These are phyloP conservation scores for Tylopilus balloui DNA, from an alignment of 768 basidiomycete genomes.

Conservation along the genomic window DNA sequence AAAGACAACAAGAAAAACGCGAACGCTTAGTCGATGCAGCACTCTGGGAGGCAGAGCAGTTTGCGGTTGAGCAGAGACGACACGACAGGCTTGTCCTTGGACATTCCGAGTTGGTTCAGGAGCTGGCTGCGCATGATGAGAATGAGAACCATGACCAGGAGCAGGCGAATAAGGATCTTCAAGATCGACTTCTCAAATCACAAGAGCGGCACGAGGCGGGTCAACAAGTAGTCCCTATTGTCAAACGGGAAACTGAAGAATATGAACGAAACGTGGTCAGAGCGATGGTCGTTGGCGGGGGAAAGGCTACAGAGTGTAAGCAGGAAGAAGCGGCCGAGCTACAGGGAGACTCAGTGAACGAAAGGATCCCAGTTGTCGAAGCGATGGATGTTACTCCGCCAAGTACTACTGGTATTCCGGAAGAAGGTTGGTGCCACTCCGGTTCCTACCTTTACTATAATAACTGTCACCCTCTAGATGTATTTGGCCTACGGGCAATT, in stretches of 20 bases:
- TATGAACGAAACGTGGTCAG: not conserved
- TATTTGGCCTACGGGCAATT: conserved; percentile 48
- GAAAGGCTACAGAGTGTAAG: not conserved
- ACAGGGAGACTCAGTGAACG: not conserved
- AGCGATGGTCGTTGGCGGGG: not conserved
- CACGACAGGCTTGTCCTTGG: conserved; percentile 22
- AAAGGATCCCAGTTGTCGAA: not conserved
- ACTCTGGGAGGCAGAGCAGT: conserved; percentile 32
- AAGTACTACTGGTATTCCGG: not conserved
- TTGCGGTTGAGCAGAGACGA: conserved; percentile 25
- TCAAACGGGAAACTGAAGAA: conserved; percentile 1
- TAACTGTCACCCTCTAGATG: conserved; percentile 40
- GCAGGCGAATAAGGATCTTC: conserved; percentile 10
- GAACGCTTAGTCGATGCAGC: conserved; percentile 34
- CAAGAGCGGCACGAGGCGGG: not conserved
- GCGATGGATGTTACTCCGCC: conserved; percentile 3
- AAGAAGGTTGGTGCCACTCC: conserved; percentile 24
- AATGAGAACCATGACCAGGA: conserved; percentile 23
- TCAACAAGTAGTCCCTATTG: not conserved
- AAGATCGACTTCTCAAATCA: not conserved
- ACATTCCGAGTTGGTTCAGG: conserved; percentile 7
- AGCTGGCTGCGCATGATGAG: conserved; percentile 19
- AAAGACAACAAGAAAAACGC: conserved; percentile 13
- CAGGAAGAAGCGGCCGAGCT: not conserved
- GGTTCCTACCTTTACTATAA: not conserved